Evolutionary conservation across 2,329 filamentous ascomycete genomes (phyloP), one percentile per base, ranked within the genome.

Genomic region (Ceratocystis variospora): DNA sequence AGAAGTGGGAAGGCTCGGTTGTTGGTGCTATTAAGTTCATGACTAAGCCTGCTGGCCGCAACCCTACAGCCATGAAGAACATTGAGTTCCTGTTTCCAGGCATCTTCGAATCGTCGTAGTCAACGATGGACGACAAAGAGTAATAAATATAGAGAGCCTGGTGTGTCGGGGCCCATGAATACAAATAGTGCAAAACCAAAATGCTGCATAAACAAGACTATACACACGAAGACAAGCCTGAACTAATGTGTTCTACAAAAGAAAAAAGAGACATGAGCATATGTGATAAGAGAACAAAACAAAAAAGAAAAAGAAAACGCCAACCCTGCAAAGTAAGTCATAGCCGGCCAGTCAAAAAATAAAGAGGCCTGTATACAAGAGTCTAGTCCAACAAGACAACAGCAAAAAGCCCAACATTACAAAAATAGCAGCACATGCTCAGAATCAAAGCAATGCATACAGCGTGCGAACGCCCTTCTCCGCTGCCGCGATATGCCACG

Each of bases 71-170:
- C 1, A 81, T 88, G 77, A 83, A 89, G 81, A 93, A 85, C 77
- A 78, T 96, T 64, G 83, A 87, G 72, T 99, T 88, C 80, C 77
- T 99, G 67, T 97, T 96, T 78, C 91, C 92, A 0, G 88, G 87
- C 1, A 91, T 92, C 25, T 59, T 59, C 8, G 28, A n/a, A 33
- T 59, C 53, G 3, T 31, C 28, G 53, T 7, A 31, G 28, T 59
- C 17, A 17, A 17, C 3, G 45, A 19, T 25, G 17, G 7, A 3
- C n/a, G 12, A 31, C 48, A 41, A 61, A 17, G 19, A 63, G 46
- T 59, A 33, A 61, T 17, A 64, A 48, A 67, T 17, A 50, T 19
- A 25, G 17, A 64, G 15, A 25, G 22, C 4, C 61, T 44, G 15
- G n/a, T 10, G 10, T n/a, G 7, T 62, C 6, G 59, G 45, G 37